Evolutionary conservation across 352 stramenopile species (phyloP), one percentile per base, ranked within the genome.

Genomic region (Pythium aphanidermatum): DNA sequence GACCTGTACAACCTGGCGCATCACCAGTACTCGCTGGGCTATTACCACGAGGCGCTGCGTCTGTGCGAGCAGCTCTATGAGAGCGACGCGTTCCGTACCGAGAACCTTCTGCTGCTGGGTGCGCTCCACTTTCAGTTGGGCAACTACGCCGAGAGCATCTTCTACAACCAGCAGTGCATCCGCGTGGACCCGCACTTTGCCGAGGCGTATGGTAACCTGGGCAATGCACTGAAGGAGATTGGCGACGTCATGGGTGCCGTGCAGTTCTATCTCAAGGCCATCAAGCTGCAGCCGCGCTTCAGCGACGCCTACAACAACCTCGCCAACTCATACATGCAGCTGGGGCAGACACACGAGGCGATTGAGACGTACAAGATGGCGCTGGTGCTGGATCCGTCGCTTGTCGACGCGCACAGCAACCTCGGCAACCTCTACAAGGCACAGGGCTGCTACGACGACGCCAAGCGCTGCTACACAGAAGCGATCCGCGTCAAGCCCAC

Each of bases 91-190:
- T 89, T 70, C 39, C 83, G 87, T 28, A 86, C 83, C 1, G 92
- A 98, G 50, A 96, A 96, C 50, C 58, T 98, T 19, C 60, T 98
- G 37, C 76, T 98, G 17, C 65, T 98, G 3, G 91, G 92, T 11
- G 93, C 93, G 20, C 58, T 96, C 28, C 92, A 98, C 61, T 98
- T 97, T 51, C 90, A 98, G 51, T 67, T 97, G 0, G 76, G 85
- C 16, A 95, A 97, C 60, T 86, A 95, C 38, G 82, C 68, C 7
- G 89, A 98, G 51, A 82, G 71, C 51, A 95, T 97, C 38, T 97
- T 97, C 56, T 98, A 96, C 77, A 98, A 97, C 58, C 86, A 98
- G 60, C 87, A 97, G 50, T 92, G 80, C 52, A 95, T 98, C 42
- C 76, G 85, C 32, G 74, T 98, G 46, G 87, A 96, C 27, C 88